Base-by-base conservation (phyloP, 768 basidiomycete species). In the Tulasnella sp. region DNA sequence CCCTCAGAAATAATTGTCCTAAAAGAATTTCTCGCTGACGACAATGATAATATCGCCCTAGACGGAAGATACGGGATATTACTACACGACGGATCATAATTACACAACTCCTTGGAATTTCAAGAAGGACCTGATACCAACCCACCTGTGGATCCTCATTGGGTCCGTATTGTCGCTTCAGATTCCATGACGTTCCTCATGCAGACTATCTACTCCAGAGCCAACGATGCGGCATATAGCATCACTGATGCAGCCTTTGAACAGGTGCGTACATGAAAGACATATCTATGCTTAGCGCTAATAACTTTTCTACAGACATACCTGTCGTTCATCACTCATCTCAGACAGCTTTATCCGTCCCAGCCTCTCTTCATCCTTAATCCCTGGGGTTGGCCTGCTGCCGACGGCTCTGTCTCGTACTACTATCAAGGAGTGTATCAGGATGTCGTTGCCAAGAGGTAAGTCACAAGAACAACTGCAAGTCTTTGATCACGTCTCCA, bases 41-140 rank as follows among this genome's bases (percentile, higher is more conserved):
- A n/a, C n/a, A n/a, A n/a, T n/a, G n/a, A n/a, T n/a, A n/a, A n/a
- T n/a, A n/a, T 1, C 79, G 68, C 64, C 38, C 26, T 52, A 80
- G 78, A 81, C 79, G 1, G 80, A 82, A 66, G 79, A 82, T 63
- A 79, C 76, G 1, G 78, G 79, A 0, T 82, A 73, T 63, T 78
- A 72, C 65, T 77, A 77, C 65, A 78, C 76, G 0, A 69, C 72
- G 15, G 77, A 80, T 64, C 80, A 82, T 69, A 81, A 82, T 66
- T 81, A 72, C 68, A 82, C 79, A 3, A 82, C 80, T 1, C 76
- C 78, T 2, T 82, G 80, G 80, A 65, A 81, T 63, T 81, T 83
- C 64, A 61, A 67, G 3, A 70, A 73, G 2, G 80, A 83, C 62
- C 64, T 67, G 2, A 78, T 78, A 8, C 68, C 79, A 4, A 80